phyloP scores from a whole-genome alignment of 164 flowering plant species.

The Umbilicus rupestris region DNA sequence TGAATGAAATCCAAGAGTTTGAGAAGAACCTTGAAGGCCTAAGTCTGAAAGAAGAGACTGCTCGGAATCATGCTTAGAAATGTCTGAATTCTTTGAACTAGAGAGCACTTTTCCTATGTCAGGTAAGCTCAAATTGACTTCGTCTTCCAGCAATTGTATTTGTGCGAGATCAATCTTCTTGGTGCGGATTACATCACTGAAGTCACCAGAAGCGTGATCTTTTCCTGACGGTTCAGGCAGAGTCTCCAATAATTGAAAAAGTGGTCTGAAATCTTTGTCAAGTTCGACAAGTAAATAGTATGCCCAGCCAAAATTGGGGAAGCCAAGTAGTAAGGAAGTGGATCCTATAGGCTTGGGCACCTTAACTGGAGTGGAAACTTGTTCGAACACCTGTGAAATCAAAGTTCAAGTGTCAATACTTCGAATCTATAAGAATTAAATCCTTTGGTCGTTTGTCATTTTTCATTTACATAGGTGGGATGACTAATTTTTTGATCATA shows the following conservation, averaged over 20 bases:
- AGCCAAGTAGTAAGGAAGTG: slow-evolving; percentile 63
- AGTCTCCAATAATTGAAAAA: slow-evolving; percentile 65
- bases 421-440: too few relatives aligned
- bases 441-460: too few relatives aligned
- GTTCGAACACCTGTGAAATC: slow-evolving; percentile 95
- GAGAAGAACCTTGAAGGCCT: slow-evolving; percentile 34
- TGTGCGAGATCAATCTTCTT: slow-evolving; percentile 61
- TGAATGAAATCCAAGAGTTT: slow-evolving; percentile 24
- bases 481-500: too few relatives aligned
- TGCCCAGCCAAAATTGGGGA: slow-evolving; percentile 85
- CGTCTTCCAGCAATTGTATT: slow-evolving; percentile 79
- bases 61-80: slow-evolving; percentile 36
- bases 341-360: slow-evolving; percentile 57
- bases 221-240: slow-evolving; percentile 29
- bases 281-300: slow-evolving; percentile 82
- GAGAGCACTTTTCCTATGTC: slow-evolving; percentile 36
- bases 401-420: too few relatives aligned
- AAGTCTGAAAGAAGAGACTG: slow-evolving; percentile 34
- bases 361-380: slow-evolving; percentile 48
- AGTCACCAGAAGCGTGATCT: neutral
- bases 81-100: slow-evolving; percentile 29
- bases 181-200: slow-evolving; percentile 38
- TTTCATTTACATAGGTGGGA: too few relatives aligned
- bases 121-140: slow-evolving; percentile 60
- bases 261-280: slow-evolving; percentile 77